Evolutionary conservation across 148 eudicot genomes (phyloP), one percentile per base, ranked within the genome.

Genomic region (Rhododendron mucronatum): DNA sequence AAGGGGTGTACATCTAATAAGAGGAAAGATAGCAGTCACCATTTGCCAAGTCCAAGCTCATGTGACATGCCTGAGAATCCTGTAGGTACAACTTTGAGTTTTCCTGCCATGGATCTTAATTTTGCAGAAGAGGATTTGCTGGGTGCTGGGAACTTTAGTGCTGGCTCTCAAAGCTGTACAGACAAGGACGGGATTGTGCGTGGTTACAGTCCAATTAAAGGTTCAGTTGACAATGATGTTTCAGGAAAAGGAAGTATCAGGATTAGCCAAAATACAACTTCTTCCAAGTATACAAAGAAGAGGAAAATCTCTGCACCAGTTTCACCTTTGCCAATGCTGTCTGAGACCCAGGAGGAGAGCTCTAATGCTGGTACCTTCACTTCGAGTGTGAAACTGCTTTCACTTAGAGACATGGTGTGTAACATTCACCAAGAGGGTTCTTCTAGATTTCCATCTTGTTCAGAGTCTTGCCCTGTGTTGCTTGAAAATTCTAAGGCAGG

Each of bases 21-120:
- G 91, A 92, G 91, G 85, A 91, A 91, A 86, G 82, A 41, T 82
- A 84, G 39, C 82, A 85, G 89, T 69, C 78, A 39, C 15, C 84
- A 53, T 73, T 77, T 81, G 84, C 83, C 84, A 81, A 84, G 85
- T 87, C 75, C 88, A 51, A 80, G 55, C 82, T 81, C 71, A 18
- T 33, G 81, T 57, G 86, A 84, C 51, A 28, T 80, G 80, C 45
- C 71, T 82, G 48, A 67, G 75, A 88, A 69, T 47, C 88, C 50
- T 83, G 83, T 37, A 80, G 86, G 57, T 90, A 67, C 47, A 44
- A 81, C 57, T 44, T 9, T 55, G 81, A 82, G 81, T 84, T 48
- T 59, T 87, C 83, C 89, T 28, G 67, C 80, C 10, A 73, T 74
- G 82, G 88, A 87, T 79, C 59, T 81, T 53, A 83, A 74, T 78